Evolutionary conservation across 345 rosid species (phyloP).

Genomic region (Salix viminalis): DNA sequence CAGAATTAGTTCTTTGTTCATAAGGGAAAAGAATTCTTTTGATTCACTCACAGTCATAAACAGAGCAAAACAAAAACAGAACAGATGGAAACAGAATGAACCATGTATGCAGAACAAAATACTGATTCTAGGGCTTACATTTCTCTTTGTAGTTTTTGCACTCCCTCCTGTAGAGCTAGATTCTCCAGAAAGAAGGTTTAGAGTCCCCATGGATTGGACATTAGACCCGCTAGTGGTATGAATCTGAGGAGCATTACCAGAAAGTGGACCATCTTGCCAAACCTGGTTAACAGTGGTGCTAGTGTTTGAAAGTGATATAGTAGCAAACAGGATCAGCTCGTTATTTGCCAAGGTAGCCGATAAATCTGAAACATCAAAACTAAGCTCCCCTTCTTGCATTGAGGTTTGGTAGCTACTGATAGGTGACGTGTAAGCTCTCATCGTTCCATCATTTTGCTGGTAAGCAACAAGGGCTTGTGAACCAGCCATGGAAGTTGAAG

Average conservation of each 20-base stretch:
- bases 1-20: background rate
- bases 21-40: background rate
- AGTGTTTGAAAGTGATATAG: slow-evolving; percentile 32
- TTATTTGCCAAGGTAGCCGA: slow-evolving; percentile 48
- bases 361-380: slow-evolving; percentile 57
- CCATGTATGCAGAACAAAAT: background rate
- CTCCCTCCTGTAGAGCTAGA: slow-evolving; percentile 32
- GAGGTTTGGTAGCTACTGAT: slow-evolving; percentile 45
- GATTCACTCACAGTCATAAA: background rate
- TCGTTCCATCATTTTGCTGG: slow-evolving; percentile 49
- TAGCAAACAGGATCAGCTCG: slow-evolving; percentile 72
- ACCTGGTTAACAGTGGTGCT: slow-evolving; percentile 54
- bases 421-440: slow-evolving; percentile 66
- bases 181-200: slow-evolving; percentile 57
- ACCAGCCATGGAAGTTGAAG: slow-evolving; percentile 59
- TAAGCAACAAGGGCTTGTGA: slow-evolving; percentile 80
- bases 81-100: background rate
- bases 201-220: slow-evolving; percentile 49
- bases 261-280: slow-evolving; percentile 80
- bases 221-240: slow-evolving; percentile 58
- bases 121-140: slow-evolving; percentile 43
- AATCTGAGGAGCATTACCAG: slow-evolving; percentile 31
- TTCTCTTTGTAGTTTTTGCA: slow-evolving; percentile 44
- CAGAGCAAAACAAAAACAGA: slow-evolving; percentile 1
- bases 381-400: slow-evolving; percentile 49